phyloP scores from a whole-genome alignment of 2,329 filamentous ascomycete genomes.

The Scedosporium aurantiacum region DNA sequence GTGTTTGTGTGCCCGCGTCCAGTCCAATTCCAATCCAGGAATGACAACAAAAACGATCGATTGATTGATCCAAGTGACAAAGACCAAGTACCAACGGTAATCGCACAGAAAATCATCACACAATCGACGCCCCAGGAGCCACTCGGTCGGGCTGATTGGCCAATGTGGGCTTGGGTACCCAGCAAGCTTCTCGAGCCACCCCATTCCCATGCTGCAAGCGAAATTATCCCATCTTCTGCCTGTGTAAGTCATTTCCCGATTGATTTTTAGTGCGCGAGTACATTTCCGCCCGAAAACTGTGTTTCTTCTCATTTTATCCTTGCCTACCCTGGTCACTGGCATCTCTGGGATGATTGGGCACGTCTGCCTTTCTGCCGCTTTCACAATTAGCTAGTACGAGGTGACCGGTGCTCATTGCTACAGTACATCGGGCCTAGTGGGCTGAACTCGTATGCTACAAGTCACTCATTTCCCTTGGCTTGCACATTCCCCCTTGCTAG shows the following conservation, averaged over 20 bases:
- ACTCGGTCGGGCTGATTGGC: background rate
- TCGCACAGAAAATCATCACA: background rate
- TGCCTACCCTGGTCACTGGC: background rate
- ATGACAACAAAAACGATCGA: background rate
- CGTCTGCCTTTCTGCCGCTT: background rate
- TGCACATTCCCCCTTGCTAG: background rate
- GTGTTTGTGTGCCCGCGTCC: background rate
- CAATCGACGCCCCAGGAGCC: background rate
- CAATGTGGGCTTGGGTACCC: background rate
- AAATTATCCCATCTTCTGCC: slow-evolving; percentile 7
- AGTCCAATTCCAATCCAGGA: background rate
- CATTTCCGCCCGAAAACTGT: background rate
- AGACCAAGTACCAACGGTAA: background rate
- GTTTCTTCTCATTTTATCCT: slow-evolving; percentile 4
- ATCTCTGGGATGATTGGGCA: background rate
- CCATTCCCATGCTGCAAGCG: slow-evolving; percentile 5
- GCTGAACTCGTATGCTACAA: background rate
- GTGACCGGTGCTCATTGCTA: background rate
- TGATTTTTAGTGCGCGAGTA: background rate
- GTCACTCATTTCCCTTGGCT: background rate
- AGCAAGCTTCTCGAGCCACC: slow-evolving; percentile 1
- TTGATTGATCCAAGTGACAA: background rate
- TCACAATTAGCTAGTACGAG: background rate
- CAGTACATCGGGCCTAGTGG: background rate
- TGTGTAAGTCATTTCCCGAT: slow-evolving; percentile 3